Evolutionary conservation across 2,329 filamentous ascomycete genomes (phyloP).

Genomic region (Ascochyta koolunga): DNA sequence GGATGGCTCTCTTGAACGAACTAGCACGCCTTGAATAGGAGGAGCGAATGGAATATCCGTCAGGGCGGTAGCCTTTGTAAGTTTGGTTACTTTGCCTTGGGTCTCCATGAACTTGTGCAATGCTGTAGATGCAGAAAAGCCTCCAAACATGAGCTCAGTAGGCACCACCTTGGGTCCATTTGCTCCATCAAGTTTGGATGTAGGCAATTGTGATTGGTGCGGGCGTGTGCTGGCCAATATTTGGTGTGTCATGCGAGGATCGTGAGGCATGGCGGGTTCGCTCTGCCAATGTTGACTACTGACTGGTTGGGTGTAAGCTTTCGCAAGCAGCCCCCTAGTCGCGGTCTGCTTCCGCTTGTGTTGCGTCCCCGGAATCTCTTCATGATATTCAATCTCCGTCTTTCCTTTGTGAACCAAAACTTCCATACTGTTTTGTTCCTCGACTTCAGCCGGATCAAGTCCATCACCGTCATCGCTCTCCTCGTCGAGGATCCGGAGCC

Average conservation of each 20-base stretch:
- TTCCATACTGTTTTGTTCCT: constrained; percentile 40
- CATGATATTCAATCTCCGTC: constrained; percentile 28
- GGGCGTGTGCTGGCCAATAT: background rate
- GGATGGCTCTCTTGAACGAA: background rate
- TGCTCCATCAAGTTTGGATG: background rate
- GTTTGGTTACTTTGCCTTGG: constrained; percentile 42
- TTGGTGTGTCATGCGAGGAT: background rate
- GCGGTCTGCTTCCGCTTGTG: background rate
- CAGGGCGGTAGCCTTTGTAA: background rate
- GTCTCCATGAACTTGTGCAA: constrained; percentile 60
- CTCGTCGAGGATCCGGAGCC: constrained; percentile 53
- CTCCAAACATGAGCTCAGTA: constrained; percentile 41
- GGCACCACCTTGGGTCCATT: constrained; percentile 3
- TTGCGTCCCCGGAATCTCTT: constrained; percentile 8
- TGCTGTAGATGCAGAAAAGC: constrained; percentile 52
- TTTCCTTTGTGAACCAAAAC: constrained; percentile 49
- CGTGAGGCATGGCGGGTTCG: background rate
- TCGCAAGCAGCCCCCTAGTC: background rate
- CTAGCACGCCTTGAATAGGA: background rate
- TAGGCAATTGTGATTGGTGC: background rate
- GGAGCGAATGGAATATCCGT: background rate
- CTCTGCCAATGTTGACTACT: constrained; percentile 4
- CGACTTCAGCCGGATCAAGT: constrained; percentile 28
- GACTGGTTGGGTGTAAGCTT: background rate
- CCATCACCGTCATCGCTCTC: constrained; percentile 46